Evolutionary conservation across 768 basidiomycete species (phyloP), one percentile per base, ranked within the genome.

Genomic region (Psilocybe subaeruginosa): DNA sequence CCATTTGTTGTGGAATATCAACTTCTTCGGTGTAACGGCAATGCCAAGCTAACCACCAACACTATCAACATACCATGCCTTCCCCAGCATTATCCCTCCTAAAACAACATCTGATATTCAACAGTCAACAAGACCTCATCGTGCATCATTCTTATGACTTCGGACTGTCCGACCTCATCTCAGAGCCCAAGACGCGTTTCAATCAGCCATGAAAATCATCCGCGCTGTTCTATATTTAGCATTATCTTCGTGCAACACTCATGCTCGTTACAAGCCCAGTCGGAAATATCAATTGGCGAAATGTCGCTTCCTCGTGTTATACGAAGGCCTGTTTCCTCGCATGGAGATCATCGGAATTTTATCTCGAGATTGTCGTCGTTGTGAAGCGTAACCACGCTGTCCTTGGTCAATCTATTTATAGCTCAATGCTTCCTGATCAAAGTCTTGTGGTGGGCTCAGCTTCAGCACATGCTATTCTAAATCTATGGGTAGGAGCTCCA

Each of bases 391-490:
- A 56, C 41, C 54, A 56, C 30, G 54, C 41, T 56, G 54, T 8
- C 14, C 51, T 53, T 56, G 27, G 29, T 23, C n/a, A 14, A 35
- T 56, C 54, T 56, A 56, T 56, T 56, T 56, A 41, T 45, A 56
- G 43, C 54, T 14, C 41, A 39, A 16, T 14, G 52, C 54, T 56
- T 56, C 54, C 45, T 46, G 43, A 56, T 53, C 51, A 53, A 53
- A 53, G 30, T 46, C 54, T 56, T 56, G 54, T 56, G 54, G 54
- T 41, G 23, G 17, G 9, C 16, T 30, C 29, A 16, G 23, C 54
- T 46, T 46, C 43, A 30, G 8, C 54, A 19, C 54, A 56, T 56
- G 54, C 54, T 46, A 29, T 46, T 39, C 35, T 30, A 29, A 54
- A 14, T 29, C 9, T 23, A 56, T n/a, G 31, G 31, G 33, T 37